Percentiles rank a stretch among this genome's conserved stretches.
Conservation (phyloP, 768 basidiomycete genomes). For the Boletus coccyginus region DNA sequence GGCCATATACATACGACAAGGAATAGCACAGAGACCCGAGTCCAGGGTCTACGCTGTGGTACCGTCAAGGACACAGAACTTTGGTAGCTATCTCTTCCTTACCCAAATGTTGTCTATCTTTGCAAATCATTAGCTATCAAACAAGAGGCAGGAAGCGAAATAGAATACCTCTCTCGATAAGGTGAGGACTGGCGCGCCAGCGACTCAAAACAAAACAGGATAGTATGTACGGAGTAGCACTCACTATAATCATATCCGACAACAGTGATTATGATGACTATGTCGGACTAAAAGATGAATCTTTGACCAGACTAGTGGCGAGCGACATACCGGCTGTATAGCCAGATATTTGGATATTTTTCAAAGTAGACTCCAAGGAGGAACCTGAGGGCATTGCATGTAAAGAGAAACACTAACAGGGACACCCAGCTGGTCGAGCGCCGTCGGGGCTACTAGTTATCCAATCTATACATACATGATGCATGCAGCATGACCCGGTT, state of each 20-base stretch:
- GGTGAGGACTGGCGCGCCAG: slow-evolving; percentile 7
- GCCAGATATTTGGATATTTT: background rate
- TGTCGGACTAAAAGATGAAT: background rate
- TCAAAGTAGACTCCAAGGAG: background rate
- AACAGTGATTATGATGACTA: slow-evolving; percentile 3
- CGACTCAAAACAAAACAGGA: background rate
- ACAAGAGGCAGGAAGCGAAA: too few species aligned
- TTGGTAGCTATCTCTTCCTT: background rate
- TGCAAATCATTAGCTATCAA: background rate
- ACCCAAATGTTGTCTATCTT: slow-evolving; percentile 16
- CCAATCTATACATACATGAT: too few species aligned
- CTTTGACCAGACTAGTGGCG: background rate
- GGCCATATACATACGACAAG: background rate
- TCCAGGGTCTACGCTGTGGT: slow-evolving; percentile 3
- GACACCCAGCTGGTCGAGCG: background rate
- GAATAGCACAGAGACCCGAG: slow-evolving; percentile 4
- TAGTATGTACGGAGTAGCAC: background rate
- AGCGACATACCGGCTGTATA: background rate
- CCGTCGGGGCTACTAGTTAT: background rate
- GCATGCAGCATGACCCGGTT: too few species aligned
- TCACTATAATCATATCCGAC: slow-evolving; percentile 18
- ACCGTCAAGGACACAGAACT: background rate
- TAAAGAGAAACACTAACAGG: background rate
- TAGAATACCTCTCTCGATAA: slow-evolving; percentile 9
- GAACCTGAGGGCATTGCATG: background rate